Evolutionary conservation across 1,284 basidiomycete genomes (phyloP).

Genomic region (Cutaneotrichosporon cavernicola): DNA sequence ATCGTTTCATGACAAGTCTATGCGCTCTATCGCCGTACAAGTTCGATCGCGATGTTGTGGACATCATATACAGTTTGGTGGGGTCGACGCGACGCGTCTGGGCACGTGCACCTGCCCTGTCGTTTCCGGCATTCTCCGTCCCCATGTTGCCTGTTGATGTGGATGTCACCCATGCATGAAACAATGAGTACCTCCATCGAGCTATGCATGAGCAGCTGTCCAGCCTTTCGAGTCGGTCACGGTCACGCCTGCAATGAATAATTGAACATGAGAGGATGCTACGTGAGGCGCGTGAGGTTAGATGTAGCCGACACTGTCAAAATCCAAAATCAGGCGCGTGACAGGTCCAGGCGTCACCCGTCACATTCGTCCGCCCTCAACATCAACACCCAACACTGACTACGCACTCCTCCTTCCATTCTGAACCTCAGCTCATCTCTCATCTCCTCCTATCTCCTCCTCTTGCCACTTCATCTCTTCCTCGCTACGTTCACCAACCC

Average conservation of each 20-base stretch:
- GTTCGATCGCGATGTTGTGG: background rate
- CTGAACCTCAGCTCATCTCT: no score
- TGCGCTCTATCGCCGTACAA: background rate
- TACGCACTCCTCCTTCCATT: background rate
- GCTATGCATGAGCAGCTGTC: background rate
- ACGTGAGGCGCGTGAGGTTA: background rate
- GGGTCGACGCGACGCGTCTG: background rate
- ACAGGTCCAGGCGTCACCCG: background rate
- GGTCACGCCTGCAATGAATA: background rate
- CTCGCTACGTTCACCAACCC: background rate
- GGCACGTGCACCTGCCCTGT: background rate
- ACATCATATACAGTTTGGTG: background rate
- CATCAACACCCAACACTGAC: background rate
- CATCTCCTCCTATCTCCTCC: background rate
- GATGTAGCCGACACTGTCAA: background rate
- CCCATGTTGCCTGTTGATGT: background rate
- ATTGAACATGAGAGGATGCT: background rate
- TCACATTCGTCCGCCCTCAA: no score
- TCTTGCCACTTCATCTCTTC: background rate
- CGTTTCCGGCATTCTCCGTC: background rate
- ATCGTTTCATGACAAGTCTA: no score
- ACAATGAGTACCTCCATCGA: background rate
- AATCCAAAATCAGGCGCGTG: background rate
- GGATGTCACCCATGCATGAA: background rate
- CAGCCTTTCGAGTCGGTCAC: background rate